Conservation (phyloP, 306 rosid species). For the Comarum palustre region DNA sequence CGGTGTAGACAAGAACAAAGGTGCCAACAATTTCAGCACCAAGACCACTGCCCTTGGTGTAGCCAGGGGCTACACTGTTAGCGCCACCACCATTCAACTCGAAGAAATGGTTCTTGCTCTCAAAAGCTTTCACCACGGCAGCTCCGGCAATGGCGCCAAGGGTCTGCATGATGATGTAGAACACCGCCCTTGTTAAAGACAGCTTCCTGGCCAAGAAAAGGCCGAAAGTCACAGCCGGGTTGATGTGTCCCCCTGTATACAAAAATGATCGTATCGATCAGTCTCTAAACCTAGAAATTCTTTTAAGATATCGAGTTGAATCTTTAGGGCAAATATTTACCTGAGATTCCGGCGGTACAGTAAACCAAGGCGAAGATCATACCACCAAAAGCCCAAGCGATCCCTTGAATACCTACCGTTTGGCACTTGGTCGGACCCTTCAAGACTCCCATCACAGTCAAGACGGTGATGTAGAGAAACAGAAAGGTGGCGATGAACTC, state of each 20-base stretch:
- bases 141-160: slow-evolving; percentile 76
- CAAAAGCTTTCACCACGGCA: slow-evolving; percentile 50
- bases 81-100: slow-evolving; percentile 49
- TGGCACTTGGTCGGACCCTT: slow-evolving; percentile 30
- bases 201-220: slow-evolving; percentile 75
- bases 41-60: slow-evolving; percentile 71
- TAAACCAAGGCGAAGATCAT: slow-evolving; percentile 91
- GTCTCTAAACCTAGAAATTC: too few relatives aligned
- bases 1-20: slow-evolving; percentile 59
- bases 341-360: slow-evolving; percentile 95
- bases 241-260: slow-evolving; percentile 49
- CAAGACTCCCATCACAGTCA: slow-evolving; percentile 53
- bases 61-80: slow-evolving; percentile 56
- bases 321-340: slow-evolving; percentile 19
- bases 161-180: slow-evolving; percentile 78
- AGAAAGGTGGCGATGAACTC: slow-evolving; percentile 57
- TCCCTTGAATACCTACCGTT: slow-evolving; percentile 62
- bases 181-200: slow-evolving; percentile 76
- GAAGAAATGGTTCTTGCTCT: slow-evolving; percentile 8
- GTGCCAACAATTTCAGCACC: slow-evolving; percentile 61
- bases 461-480: slow-evolving; percentile 48
- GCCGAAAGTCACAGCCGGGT: slow-evolving; percentile 76
- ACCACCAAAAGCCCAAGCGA: slow-evolving; percentile 92
- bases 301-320: too few relatives aligned
- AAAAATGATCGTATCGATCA: too few relatives aligned